Percentiles rank a stretch among this genome's conserved stretches.
phyloP scores from a whole-genome alignment of 495 filamentous ascomycete species.

The Neurospora tetraspora region DNA sequence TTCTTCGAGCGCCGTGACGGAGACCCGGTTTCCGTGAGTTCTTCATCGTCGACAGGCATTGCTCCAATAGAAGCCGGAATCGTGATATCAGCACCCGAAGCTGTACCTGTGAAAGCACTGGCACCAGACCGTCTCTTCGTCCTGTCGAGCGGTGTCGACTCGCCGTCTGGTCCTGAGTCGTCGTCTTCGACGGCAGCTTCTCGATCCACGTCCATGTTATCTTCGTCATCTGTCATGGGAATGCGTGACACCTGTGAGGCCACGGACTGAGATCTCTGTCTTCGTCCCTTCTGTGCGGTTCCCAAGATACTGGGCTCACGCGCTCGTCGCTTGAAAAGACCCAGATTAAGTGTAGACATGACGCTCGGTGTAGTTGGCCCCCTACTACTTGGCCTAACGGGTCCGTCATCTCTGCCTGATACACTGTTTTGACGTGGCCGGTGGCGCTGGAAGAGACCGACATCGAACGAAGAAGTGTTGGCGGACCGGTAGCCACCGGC shows the following conservation, averaged over 20 bases:
- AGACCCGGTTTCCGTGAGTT: conserved; percentile 8
- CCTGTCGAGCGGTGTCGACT: conserved; percentile 31
- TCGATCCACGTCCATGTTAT: conserved; percentile 5
- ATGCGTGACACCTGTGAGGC: conserved; percentile 12
- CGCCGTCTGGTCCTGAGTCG: conserved; percentile 35
- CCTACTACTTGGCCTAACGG: conserved; percentile 39
- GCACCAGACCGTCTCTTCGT: conserved; percentile 25
- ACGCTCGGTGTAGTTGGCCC: conserved; percentile 35
- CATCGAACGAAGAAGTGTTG: conserved; percentile 34
- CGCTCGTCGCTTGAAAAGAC: conserved; percentile 33
- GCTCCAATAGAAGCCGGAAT: neutral
- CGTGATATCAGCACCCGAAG: neutral
- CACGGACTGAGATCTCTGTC: conserved; percentile 20
- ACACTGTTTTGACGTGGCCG: conserved; percentile 38
- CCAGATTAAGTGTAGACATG: conserved; percentile 34
- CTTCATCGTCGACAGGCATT: neutral
- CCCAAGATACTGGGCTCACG: conserved; percentile 41
- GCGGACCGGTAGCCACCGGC: conserved; percentile 28
- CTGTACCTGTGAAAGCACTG: neutral
- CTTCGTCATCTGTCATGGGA: neutral
- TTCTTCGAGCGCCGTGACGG: conserved; percentile 28
- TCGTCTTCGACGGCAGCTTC: conserved; percentile 14
- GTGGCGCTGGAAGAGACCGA: conserved; percentile 29
- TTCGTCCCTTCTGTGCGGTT: conserved; percentile 27
- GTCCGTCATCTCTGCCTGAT: conserved; percentile 30